Percentiles rank a stretch among this genome's conserved stretches.
Evolutionary conservation across 345 rosid species (phyloP).

Genomic region (Triadica sebifera): DNA sequence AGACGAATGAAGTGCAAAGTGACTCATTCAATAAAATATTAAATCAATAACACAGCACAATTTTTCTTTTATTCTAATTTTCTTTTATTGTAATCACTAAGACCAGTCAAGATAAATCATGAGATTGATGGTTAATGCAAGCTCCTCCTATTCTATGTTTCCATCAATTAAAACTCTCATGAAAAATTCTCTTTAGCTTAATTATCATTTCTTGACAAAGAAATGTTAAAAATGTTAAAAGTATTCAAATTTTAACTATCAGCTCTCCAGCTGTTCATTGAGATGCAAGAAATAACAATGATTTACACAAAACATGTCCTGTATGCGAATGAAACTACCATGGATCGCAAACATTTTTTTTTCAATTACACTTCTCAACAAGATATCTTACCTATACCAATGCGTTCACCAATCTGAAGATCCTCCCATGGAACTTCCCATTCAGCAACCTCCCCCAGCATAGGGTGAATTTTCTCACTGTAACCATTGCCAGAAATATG

Average conservation of each 20-base stretch:
- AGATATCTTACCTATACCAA: slow-evolving; percentile 79
- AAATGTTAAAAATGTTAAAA: not conserved
- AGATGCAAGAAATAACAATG: not conserved
- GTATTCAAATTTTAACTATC: not conserved
- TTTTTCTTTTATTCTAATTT: no score
- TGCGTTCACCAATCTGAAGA: slow-evolving; percentile 95
- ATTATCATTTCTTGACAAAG: not conserved
- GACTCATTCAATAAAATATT: not conserved
- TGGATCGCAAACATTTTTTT: not conserved
- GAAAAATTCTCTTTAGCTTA: not conserved
- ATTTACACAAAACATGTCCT: not conserved
- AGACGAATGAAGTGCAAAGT: not conserved
- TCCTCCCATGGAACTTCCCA: slow-evolving; percentile 97
- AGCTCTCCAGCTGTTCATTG: slow-evolving; percentile 1
- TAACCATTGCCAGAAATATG: slow-evolving; percentile 37
- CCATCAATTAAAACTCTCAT: not conserved
- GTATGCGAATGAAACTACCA: not conserved
- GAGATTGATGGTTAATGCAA: not conserved
- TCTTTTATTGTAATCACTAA: not conserved
- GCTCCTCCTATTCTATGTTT: not conserved
- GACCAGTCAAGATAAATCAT: not conserved
- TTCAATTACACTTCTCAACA: slow-evolving; percentile 4
- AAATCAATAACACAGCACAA: not conserved
- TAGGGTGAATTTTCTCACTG: slow-evolving; percentile 54
- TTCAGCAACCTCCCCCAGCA: slow-evolving; percentile 75